Base-by-base conservation (phyloP, 2,329 filamentous ascomycete species). In the Aspergillus fischeri region DNA sequence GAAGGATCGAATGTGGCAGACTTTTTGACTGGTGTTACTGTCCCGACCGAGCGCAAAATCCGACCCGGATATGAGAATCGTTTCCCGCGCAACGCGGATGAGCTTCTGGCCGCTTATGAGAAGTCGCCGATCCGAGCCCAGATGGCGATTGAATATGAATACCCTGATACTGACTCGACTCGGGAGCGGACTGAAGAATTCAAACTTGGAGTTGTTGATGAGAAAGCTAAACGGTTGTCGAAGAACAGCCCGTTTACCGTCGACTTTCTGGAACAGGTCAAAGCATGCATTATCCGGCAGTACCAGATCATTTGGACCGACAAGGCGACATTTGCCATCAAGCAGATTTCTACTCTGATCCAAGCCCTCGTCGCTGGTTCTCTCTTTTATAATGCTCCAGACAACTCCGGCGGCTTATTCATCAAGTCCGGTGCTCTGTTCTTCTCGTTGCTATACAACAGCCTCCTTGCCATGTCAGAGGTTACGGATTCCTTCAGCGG, bases 231-330 rank as follows among this genome's bases (percentile, higher is more conserved):
- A 51, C 75, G 75, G 3, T 73, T 89, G 0, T 74, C 80, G 0
- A 78, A 80, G 32, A 76, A 71, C 35, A 87, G 83, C 4, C 79
- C 84, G 0, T 70, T 86, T 54, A 88, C 83, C 0, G 78, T 83
- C 5, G 75, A 77, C 24, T 85, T 87, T 60, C 11, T 66, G 0
- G 70, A 73, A 1, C 86, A 90, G 64, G 78, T 88, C 27, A 80
- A 76, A 38, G 78, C 83, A 1, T 83, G 82, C 54, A 70, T 87
- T 14, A 71, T 69, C 21, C 80, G 87, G 4, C 85, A 88, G 60
- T 88, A 87, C 60, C 84, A 87, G 62, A 85, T 88, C 28, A 65
- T 89, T 1, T 83, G 81, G 78, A 86, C 86, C 44, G 85, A 89
- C 69, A 86, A 85, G 62, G 77, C 81, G 0, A 86, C 84, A 0